phyloP scores from a whole-genome alignment of 2,329 filamentous ascomycete genomes.

The Monosporascus ibericus region DNA sequence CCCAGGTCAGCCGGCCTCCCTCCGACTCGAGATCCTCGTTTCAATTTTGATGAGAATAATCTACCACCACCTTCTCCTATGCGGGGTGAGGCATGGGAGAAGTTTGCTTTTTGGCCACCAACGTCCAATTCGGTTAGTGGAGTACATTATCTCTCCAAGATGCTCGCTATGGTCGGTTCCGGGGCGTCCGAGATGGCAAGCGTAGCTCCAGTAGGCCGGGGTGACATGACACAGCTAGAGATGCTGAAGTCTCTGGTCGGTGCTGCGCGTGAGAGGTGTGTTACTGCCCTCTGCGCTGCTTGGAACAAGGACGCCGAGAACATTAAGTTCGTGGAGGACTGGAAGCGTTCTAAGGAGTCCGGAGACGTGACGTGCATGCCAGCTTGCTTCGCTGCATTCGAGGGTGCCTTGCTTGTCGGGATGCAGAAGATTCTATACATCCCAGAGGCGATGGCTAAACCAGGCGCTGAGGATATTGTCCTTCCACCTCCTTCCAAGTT shows the following conservation, averaged over 20 bases:
- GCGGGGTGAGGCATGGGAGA: conserved; percentile 82
- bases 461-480: conserved; percentile 70
- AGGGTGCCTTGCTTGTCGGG: conserved; percentile 71
- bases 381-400: conserved; percentile 75
- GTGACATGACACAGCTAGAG: conserved; percentile 57
- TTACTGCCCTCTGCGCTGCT: conserved; percentile 77
- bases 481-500: conserved; percentile 80
- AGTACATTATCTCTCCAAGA: conserved; percentile 81
- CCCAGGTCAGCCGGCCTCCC: conserved; percentile 52
- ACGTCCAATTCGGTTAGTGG: conserved; percentile 87
- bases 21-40: conserved; percentile 63
- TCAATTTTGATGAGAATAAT: conserved; percentile 73
- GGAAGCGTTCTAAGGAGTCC: conserved; percentile 76
- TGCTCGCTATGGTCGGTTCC: conserved; percentile 76
- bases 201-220: conserved; percentile 57
- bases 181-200: conserved; percentile 81
- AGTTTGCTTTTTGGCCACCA: conserved; percentile 93
- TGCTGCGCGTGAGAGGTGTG: conserved; percentile 74
- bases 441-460: conserved; percentile 72
- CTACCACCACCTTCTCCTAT: conserved; percentile 71
- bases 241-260: conserved; percentile 70
- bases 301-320: conserved; percentile 94
- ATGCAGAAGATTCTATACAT: conserved; percentile 97
- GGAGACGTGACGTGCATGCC: conserved; percentile 91
- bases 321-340: conserved; percentile 88